Conservation (phyloP, 1,284 basidiomycete species). For the Cutaneotrichosporon sp. region DNA sequence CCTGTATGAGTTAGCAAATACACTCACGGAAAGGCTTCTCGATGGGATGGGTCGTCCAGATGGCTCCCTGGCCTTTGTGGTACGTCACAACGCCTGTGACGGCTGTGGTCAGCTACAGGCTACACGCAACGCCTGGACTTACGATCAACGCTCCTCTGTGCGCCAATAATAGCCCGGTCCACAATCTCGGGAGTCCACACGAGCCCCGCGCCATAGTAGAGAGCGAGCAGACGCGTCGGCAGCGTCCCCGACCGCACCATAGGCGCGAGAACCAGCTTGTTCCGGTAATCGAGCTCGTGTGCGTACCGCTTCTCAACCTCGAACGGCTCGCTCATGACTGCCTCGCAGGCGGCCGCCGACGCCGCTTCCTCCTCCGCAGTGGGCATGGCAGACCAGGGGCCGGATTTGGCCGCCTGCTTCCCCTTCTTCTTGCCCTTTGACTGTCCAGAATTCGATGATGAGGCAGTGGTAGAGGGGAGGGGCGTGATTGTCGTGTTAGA, state of each 20-base stretch:
- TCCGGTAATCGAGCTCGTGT: slow-evolving; percentile 53
- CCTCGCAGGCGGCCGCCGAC: slow-evolving; percentile 11
- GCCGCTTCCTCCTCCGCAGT: slow-evolving; percentile 6
- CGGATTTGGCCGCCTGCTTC: background rate
- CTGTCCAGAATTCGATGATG: background rate
- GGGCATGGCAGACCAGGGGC: background rate
- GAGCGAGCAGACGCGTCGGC: slow-evolving; percentile 62
- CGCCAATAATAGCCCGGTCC: slow-evolving; percentile 89
- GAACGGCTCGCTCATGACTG: slow-evolving; percentile 34
- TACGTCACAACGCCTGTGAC: slow-evolving; percentile 84
- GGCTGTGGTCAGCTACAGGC: slow-evolving; percentile 53
- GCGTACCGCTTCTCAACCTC: slow-evolving; percentile 34
- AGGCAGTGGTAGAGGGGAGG: background rate
- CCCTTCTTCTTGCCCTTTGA: slow-evolving; percentile 8
- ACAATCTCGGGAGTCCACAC: slow-evolving; percentile 98
- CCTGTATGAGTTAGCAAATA: too few relatives aligned
- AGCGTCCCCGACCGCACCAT: slow-evolving; percentile 87
- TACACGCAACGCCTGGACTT: slow-evolving; percentile 48
- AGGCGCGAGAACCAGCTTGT: slow-evolving; percentile 82
- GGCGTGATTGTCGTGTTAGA: background rate
- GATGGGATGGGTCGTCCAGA: slow-evolving; percentile 89
- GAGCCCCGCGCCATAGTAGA: slow-evolving; percentile 88
- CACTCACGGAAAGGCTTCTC: slow-evolving; percentile 70
- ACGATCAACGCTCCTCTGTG: slow-evolving; percentile 79
- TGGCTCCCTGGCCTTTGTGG: slow-evolving; percentile 65